Base-by-base conservation (phyloP, 1,139 yeast genomes). In the Torulaspora globosa region DNA sequence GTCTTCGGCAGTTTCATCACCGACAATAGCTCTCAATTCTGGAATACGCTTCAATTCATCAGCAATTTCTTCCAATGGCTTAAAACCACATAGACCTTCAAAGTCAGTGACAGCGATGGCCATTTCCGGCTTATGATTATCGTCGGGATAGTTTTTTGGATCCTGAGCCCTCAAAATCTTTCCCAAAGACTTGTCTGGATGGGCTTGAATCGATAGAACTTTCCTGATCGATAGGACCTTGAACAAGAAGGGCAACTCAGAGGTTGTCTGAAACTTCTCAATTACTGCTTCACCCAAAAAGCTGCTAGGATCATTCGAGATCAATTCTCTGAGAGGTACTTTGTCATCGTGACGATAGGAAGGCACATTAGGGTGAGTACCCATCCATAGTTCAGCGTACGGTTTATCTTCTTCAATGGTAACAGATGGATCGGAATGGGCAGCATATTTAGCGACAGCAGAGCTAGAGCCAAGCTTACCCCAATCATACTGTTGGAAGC, bases 101-200 rank as follows among this genome's bases (percentile, higher is more conserved):
- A 92, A 92, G 51, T 80, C 87, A 15, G 97, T 90, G 45, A 92
- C 81, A 9, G 98, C 98, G 65, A 92, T 81, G 44, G 98, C 97
- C 97, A 92, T 94, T 69, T 92, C 99, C 18, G 99, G 99, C 73
- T 92, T 92, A 71, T 92, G 99, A 73, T 92, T 92, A 65, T 82
- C 95, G 70, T 92, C 99, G 3, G 97, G 98, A 67, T 94, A 92
- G 70, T 92, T 86, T 59, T 82, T 81, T 46, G 98, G 97, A 70
- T 92, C 97, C 27, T 75, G 70, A 11, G 77, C 75, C 63, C 85
- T 96, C 60, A 92, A 74, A 54, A 79, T 79, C 37, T 77, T 80
- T 32, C 86, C 99, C 48, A 92, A 74, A 24, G 73, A 69, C 71
- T 92, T 92, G 70, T 92, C 97, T 24, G 99, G 99, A 63, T 92